Percentiles rank a stretch among this genome's conserved stretches.
These are phyloP conservation scores for Saccharomyces hybrid DNA, from an alignment of 1,139 yeast species.

Conservation along the genomic window DNA sequence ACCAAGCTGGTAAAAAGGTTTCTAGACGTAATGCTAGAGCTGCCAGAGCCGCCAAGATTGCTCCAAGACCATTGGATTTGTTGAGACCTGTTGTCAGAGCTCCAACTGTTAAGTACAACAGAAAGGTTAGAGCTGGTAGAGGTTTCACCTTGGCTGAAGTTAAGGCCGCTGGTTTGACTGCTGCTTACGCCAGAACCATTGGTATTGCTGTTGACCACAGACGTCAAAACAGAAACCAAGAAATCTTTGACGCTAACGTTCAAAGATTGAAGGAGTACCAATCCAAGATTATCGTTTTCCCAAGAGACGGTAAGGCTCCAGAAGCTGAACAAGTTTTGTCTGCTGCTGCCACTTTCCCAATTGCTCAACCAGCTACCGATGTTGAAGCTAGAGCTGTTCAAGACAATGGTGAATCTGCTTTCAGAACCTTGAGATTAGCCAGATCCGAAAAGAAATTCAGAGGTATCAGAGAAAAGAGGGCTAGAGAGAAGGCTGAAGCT, in stretches of 20 bases:
- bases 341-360: conserved; percentile 83
- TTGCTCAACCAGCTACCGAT: conserved; percentile 68
- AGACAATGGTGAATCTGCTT: conserved; percentile 68
- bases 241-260: conserved; percentile 90
- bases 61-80: conserved; percentile 96
- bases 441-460: conserved; percentile 87
- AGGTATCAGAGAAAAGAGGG: conserved; percentile 98
- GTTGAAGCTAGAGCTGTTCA: conserved; percentile 88
- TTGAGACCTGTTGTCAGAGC: conserved; percentile 98
- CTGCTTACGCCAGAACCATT: conserved; percentile 95
- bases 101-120: conserved; percentile 97
- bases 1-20: conserved; percentile 92
- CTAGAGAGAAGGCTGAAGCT: conserved; percentile 94
- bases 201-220: conserved; percentile 99
- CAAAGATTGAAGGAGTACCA: conserved; percentile 95
- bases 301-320: conserved; percentile 74
- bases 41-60: conserved; percentile 87
- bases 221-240: conserved; percentile 97
- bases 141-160: conserved; percentile 98
- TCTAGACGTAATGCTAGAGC: conserved; percentile 94
- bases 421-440: conserved; percentile 91
- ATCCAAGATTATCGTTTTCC: conserved; percentile 92
- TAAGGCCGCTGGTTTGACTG: conserved; percentile 94
- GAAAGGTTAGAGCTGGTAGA: conserved; percentile 99
- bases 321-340: conserved; percentile 72